Conservation (phyloP, 2,329 filamentous ascomycete genomes). For the Phyllosticta citriasiana region DNA sequence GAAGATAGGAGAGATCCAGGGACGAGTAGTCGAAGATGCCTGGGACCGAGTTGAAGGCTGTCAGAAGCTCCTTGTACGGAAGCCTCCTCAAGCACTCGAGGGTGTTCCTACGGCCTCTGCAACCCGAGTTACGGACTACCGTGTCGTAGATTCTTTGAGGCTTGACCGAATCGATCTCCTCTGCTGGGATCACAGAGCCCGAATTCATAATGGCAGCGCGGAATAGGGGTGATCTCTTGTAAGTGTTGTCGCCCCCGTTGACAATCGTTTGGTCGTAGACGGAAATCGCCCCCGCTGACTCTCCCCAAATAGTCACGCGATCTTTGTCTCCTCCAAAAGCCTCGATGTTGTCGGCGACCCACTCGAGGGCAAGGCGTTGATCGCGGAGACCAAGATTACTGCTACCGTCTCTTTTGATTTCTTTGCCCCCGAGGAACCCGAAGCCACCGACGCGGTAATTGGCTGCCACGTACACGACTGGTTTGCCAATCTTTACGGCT, state of each 20-base stretch:
- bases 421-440: constrained; percentile 52
- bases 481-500: constrained; percentile 44
- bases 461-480: constrained; percentile 64
- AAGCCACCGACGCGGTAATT: constrained; percentile 71
- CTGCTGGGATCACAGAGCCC: constrained; percentile 28
- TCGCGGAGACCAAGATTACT: constrained; percentile 38
- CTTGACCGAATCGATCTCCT: constrained; percentile 54
- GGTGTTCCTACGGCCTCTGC: constrained; percentile 31
- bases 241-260: constrained; percentile 61
- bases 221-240: constrained; percentile 68
- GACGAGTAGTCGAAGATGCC: constrained; percentile 57
- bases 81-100: constrained; percentile 39
- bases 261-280: constrained; percentile 67
- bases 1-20: constrained; percentile 62
- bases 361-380: constrained; percentile 37
- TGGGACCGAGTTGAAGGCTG: constrained; percentile 61
- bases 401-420: constrained; percentile 43
- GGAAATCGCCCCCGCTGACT: constrained; percentile 46
- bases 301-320: constrained; percentile 31
- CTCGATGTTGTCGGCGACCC: constrained; percentile 34
- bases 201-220: constrained; percentile 63
- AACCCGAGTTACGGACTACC: constrained; percentile 41
- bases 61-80: constrained; percentile 41
- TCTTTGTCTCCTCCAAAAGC: constrained; percentile 31
- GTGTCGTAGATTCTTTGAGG: constrained; percentile 49